These are phyloP conservation scores for Sistotremastrum suecicum DNA, from an alignment of 768 basidiomycete genomes.

Conservation along the genomic window DNA sequence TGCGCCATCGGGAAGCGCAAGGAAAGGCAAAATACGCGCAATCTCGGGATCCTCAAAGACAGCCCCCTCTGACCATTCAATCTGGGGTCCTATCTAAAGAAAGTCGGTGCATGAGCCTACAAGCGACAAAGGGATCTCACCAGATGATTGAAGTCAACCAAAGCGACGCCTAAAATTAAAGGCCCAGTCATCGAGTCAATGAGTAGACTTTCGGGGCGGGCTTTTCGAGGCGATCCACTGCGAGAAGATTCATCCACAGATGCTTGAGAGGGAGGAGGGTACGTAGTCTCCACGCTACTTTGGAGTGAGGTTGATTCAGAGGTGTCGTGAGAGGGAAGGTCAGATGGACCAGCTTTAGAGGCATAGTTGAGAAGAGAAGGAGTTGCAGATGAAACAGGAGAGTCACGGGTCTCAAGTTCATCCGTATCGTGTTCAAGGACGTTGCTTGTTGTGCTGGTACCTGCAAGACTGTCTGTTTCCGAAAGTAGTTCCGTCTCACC, in stretches of 20 bases:
- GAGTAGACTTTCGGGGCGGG: constrained; percentile 66
- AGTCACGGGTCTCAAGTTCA: constrained; percentile 26
- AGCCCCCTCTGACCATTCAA: constrained; percentile 71
- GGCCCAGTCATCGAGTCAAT: constrained; percentile 45
- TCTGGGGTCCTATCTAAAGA: constrained; percentile 73
- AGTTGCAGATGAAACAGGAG: constrained; percentile 36
- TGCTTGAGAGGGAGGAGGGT: constrained; percentile 42
- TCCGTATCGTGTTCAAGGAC: constrained; percentile 36
- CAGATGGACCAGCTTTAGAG: constrained; percentile 10
- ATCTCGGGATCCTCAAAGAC: constrained; percentile 81
- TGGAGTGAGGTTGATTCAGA: constrained; percentile 29
- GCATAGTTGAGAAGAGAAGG: constrained; percentile 26
- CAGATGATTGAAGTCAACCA: constrained; percentile 93
- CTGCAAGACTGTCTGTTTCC: constrained; percentile 29
- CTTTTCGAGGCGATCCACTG: constrained; percentile 25
- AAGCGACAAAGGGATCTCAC: constrained; percentile 27
- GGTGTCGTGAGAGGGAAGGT: constrained; percentile 49
- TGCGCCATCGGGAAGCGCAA: constrained; percentile 94
- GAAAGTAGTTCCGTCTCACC: constrained; percentile 13
- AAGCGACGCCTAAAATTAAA: constrained; percentile 70
- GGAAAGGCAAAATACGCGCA: constrained; percentile 75
- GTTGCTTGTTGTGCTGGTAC: constrained; percentile 37
- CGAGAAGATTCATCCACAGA: constrained; percentile 19
- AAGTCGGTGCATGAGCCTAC: not conserved
- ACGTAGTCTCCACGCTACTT: constrained; percentile 42